A percentile compares a stretch with the other conserved stretches of the same genome.
These are phyloP conservation scores for Echinochloa phyllopogon DNA, from an alignment of 176 grass and related monocot genomes.

Conservation along the genomic window DNA sequence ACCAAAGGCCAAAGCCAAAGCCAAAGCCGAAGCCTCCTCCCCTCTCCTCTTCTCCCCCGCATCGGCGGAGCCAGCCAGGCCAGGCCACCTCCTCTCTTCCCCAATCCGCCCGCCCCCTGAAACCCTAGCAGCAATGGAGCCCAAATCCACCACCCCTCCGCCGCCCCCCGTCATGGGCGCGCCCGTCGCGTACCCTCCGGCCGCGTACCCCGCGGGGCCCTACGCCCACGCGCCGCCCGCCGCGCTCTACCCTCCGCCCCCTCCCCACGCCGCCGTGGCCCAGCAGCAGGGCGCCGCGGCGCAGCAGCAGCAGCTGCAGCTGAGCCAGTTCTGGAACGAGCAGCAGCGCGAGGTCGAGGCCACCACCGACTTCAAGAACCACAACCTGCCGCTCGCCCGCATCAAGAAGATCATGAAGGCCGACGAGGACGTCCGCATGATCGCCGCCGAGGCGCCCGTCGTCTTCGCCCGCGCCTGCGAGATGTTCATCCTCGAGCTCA, in stretches of 20 bases:
- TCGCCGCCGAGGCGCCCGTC: constrained; percentile 95
- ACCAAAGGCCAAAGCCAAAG: not conserved
- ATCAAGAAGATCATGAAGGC: constrained; percentile 99
- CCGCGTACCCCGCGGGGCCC: constrained; percentile 13
- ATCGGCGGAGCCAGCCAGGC: not conserved
- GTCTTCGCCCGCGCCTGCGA: constrained; percentile 93
- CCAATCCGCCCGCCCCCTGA: constrained; percentile 27
- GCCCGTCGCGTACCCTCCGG: constrained; percentile 44
- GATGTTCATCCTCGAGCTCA: constrained; percentile 98
- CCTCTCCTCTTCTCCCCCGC: not conserved
- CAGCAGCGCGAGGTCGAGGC: constrained; percentile 92
- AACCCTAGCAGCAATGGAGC: constrained; percentile 65
- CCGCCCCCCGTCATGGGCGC: constrained; percentile 53
- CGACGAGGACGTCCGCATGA: constrained; percentile 96
- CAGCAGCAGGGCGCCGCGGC: constrained; percentile 45
- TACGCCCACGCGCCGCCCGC: constrained; percentile 50
- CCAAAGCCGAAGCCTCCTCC: not conserved
- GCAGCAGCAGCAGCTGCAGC: constrained; percentile 71
- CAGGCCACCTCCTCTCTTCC: not conserved
- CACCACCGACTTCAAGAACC: constrained; percentile 85
- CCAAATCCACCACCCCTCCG: constrained; percentile 57
- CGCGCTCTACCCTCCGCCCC: constrained; percentile 44
- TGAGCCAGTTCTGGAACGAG: constrained; percentile 86
- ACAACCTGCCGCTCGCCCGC: constrained; percentile 91
- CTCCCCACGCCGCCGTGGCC: constrained; percentile 21